Evolutionary conservation across 305 asterid genomes (phyloP), one percentile per base, ranked within the genome.

Genomic region (Fraxinus baroniana): DNA sequence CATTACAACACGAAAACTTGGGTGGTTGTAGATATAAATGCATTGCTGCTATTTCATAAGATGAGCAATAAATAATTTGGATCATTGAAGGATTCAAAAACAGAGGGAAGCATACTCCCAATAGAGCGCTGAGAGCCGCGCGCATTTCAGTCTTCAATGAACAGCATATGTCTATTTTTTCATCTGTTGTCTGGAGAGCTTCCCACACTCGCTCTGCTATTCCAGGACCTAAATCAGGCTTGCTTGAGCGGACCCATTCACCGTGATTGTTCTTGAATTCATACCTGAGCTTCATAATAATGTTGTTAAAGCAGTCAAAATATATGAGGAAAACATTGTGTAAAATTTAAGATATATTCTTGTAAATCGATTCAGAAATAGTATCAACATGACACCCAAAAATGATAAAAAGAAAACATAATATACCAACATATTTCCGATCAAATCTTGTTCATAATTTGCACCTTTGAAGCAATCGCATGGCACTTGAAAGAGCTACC

Each of bases 201-300:
- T 92, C 94, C 89, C 89, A 79, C 36, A 91, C 92, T 57, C 99
- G 89, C 84, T 94, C 98, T 10, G 93, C 89, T 91, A 95, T 87
- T 52, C 95, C 97, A 18, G 99, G 97, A 46, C 98, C 96, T 76
- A 95, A 80, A 74, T 85, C 82, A 5, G 99, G 99, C 79, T 91
- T 90, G 6, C 88, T 95, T 2, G 89, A 80, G 35, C 76, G 83
- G 55, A 94, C 89, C 99, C 99, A 95, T 78, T 94, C 97, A 26
- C 97, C 93, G 17, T 95, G 99, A 85, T 95, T 94, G 41, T 84
- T 90, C 90, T 94, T 95, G 84, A 95, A 95, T 84, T 95, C 99
- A 55, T 89, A 85, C 90, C 97, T 93, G 86, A 74, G 74, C 64
- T 73, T 68, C 78, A 73, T 52, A 5, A 52, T 36, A 24, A 37